phyloP scores from a whole-genome alignment of 2,329 filamentous ascomycete genomes.

The Stachybotrys chlorohalonatus region DNA sequence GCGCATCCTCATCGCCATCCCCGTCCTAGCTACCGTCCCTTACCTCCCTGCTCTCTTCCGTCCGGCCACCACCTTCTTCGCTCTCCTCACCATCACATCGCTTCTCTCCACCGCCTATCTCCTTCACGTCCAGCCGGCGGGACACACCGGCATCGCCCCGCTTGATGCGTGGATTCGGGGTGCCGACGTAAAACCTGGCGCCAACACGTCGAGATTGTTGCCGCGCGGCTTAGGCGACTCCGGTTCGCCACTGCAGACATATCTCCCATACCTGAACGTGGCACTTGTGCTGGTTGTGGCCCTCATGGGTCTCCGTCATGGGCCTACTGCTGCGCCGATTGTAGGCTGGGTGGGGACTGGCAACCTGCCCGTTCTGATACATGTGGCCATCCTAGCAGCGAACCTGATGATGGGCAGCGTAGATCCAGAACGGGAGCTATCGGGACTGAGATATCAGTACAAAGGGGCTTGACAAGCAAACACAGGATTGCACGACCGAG shows the following conservation, averaged over 20 bases:
- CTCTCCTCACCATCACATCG: constrained; percentile 52
- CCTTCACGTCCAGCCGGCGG: constrained; percentile 45
- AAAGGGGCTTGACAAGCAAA: constrained; percentile 47
- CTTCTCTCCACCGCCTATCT: constrained; percentile 55
- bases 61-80: constrained; percentile 28
- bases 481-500: background rate
- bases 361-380: constrained; percentile 47
- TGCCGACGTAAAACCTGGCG: background rate
- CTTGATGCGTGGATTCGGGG: constrained; percentile 37
- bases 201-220: background rate
- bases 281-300: constrained; percentile 44
- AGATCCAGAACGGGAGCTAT: constrained; percentile 57
- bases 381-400: constrained; percentile 49
- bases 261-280: constrained; percentile 52
- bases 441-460: constrained; percentile 53
- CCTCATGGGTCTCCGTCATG: constrained; percentile 32
- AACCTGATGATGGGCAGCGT: constrained; percentile 60
- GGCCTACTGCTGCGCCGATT: constrained; percentile 17
- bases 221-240: background rate
- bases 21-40: constrained; percentile 43
- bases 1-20: constrained; percentile 50
- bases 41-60: constrained; percentile 34
- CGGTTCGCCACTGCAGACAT: constrained; percentile 41
- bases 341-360: constrained; percentile 34
- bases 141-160: constrained; percentile 39